Conservation (phyloP, 1,139 yeast species). For the Geotrichum europaeum region DNA sequence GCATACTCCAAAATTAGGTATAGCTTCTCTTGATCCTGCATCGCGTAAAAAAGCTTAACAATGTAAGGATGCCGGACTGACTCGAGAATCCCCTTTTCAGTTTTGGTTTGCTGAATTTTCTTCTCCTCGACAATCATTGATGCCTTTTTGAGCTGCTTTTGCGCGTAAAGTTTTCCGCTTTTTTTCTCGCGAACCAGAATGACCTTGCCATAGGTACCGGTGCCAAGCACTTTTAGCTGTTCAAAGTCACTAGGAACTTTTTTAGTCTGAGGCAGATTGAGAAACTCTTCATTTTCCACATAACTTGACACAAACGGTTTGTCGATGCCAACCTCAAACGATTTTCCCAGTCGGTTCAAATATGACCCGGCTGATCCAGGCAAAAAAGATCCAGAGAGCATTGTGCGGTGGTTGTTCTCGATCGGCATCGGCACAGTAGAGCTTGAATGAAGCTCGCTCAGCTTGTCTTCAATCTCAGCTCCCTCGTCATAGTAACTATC, state of each 20-base stretch:
- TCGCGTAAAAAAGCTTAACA: conserved; percentile 81
- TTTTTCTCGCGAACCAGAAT: conserved; percentile 61
- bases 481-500: conserved; percentile 15
- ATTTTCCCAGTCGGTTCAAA: conserved; percentile 40
- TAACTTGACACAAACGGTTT: conserved; percentile 32
- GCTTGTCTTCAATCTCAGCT: conserved; percentile 18
- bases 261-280: conserved; percentile 18
- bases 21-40: conserved; percentile 77
- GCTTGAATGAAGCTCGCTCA: conserved; percentile 17
- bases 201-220: conserved; percentile 90
- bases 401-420: conserved; percentile 14
- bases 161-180: conserved; percentile 74
- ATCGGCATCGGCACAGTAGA: conserved; percentile 15
- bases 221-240: conserved; percentile 76
- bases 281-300: conserved; percentile 18
- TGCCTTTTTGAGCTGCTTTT: conserved; percentile 82
- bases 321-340: conserved; percentile 45
- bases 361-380: conserved; percentile 20
- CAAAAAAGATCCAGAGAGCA: conserved; percentile 12
- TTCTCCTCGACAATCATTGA: conserved; percentile 49
- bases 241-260: conserved; percentile 55
- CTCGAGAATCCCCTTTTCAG: conserved; percentile 66
- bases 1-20: conserved; percentile 79
- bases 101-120: conserved; percentile 56
- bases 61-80: conserved; percentile 78